Evolutionary conservation across 306 rosid species (phyloP), one percentile per base, ranked within the genome.

Genomic region (Casuarina glauca): DNA sequence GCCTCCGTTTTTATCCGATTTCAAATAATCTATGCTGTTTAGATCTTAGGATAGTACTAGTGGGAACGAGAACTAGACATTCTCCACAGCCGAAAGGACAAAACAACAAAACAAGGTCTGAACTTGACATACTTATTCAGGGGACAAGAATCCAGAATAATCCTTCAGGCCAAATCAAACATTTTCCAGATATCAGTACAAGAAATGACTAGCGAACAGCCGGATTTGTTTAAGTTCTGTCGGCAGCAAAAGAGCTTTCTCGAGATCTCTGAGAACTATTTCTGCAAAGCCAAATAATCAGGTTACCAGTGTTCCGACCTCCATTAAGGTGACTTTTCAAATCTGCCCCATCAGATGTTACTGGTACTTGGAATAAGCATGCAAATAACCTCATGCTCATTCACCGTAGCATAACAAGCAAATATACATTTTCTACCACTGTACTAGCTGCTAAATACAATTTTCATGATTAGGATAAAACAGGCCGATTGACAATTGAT

Each of bases 401-500:
- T 16, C 45, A 36, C 42, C 38, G 44, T 15, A 62, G 43, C 74
- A 67, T 42, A 51, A 41, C 32, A 42, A 42, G 68, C 9, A 42
- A 16, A 67, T 67, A 43, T 9, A 36, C 1, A 11, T 9, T 9
- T 36, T 36, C 43, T 35, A 36, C 69, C 0, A 62, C 41, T 19
- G 9, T 11, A 9, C 6, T 2, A 2, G 9, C 9, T 62, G 69
- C 41, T 62, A 62, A 19, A 19, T 55, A 55, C 2, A 19, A 62
- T 62, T 36, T 62, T 62, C 44, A 62, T 36, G 8, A 12, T 20
- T 52, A 71, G 1, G 54, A 73, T 6, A 26, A 62, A 45, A 20
- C n/a, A 53, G 15, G 0, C 5, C 9, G 1, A 32, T 69, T 52
- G 52, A 26, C 68, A 82, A 39, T 51, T 45, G 75, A 84, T 78